phyloP scores from a whole-genome alignment of 352 stramenopile species.

The Blastocystis hominis region DNA sequence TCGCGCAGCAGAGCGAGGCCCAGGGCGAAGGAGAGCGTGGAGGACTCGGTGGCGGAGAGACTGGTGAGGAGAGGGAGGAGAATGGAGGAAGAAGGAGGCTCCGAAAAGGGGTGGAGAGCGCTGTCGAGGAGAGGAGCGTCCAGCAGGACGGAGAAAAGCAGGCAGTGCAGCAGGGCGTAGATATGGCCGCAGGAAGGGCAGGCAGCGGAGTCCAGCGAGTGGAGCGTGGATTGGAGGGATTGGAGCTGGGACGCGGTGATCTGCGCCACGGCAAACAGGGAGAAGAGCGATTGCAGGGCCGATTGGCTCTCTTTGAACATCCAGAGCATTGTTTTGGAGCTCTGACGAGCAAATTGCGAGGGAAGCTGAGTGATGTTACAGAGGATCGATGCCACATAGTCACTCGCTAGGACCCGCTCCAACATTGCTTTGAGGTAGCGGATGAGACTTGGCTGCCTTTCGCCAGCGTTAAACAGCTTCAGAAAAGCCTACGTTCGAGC shows the following conservation, averaged over 20 bases:
- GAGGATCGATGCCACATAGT: slow-evolving; percentile 15
- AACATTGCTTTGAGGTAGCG: neutral
- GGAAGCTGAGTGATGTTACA: neutral
- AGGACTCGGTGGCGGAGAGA: neutral
- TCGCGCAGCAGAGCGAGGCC: neutral
- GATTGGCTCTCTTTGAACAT: neutral
- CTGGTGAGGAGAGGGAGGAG: neutral
- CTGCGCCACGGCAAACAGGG: neutral
- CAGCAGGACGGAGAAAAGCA: neutral
- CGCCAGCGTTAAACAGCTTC: neutral
- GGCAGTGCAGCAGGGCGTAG: neutral
- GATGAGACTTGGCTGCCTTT: neutral
- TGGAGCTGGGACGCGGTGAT: neutral
- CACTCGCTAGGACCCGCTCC: neutral
- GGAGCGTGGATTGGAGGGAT: neutral
- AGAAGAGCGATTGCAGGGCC: neutral
- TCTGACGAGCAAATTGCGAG: neutral
- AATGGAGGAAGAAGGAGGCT: neutral
- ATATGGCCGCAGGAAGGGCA: neutral
- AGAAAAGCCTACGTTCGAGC: neutral
- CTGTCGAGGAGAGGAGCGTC: neutral
- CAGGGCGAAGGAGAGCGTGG: neutral
- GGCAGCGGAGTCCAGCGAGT: neutral
- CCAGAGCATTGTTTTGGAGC: neutral
- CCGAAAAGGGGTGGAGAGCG: neutral